phyloP scores from a whole-genome alignment of 2,329 filamentous ascomycete species.

The Trichoderma atrobrunneum region DNA sequence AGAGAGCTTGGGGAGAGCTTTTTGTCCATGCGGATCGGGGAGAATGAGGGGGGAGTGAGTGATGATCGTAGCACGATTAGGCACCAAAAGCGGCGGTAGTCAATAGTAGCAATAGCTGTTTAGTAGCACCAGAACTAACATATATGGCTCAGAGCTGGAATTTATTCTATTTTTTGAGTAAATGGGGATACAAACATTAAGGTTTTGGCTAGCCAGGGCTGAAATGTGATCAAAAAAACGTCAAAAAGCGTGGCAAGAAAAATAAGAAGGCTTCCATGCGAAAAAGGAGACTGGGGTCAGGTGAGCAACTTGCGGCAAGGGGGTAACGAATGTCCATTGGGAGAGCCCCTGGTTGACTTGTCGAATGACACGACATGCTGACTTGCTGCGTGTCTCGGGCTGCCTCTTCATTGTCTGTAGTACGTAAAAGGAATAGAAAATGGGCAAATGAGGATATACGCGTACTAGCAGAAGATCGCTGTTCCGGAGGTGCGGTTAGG shows the following conservation, averaged over 20 bases:
- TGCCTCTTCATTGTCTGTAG: background rate
- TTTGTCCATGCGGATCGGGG: background rate
- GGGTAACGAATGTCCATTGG: background rate
- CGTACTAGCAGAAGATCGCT: background rate
- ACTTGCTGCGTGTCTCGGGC: background rate
- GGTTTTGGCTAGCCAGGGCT: conserved; percentile 1
- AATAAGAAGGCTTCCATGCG: too few relatives aligned
- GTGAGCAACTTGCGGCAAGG: conserved; percentile 6
- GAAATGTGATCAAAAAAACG: background rate
- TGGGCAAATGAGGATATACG: background rate
- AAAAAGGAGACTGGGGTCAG: background rate
- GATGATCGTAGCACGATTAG: background rate
- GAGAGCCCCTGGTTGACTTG: background rate
- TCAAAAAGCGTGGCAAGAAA: background rate
- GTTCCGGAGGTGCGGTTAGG: background rate
- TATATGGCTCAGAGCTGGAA: background rate
- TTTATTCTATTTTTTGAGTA: background rate
- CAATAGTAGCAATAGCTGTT: background rate
- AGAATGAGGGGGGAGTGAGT: background rate
- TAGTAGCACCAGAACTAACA: background rate
- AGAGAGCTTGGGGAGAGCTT: background rate
- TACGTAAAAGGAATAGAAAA: background rate
- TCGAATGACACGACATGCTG: conserved; percentile 1
- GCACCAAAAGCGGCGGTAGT: background rate
- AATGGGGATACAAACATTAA: background rate